Evolutionary conservation across 331 rosid species (phyloP).

Genomic region (Spiraea crenata): DNA sequence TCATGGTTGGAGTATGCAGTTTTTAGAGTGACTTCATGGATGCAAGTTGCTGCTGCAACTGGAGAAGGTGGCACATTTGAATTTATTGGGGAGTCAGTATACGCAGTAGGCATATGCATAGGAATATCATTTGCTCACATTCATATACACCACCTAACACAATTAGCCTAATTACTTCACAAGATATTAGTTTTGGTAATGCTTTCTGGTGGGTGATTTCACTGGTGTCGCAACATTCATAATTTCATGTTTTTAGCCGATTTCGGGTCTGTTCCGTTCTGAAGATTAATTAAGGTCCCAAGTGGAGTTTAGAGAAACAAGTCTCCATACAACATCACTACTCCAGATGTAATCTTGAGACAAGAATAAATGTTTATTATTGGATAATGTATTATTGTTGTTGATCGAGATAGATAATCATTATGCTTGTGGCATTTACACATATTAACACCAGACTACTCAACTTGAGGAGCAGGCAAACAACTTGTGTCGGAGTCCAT

Average conservation of each 20-base stretch:
- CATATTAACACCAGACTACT: too few species aligned
- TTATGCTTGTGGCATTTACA: background rate
- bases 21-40: too few species aligned
- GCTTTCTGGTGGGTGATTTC: constrained; percentile 4
- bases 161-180: background rate
- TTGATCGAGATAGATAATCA: background rate
- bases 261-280: background rate
- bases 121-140: background rate
- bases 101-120: background rate
- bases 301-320: too few species aligned
- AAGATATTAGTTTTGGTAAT: background rate
- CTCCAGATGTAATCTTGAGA: background rate
- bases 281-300: background rate
- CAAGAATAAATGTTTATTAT: too few species aligned
- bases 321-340: too few species aligned
- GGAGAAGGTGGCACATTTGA: background rate
- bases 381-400: too few species aligned
- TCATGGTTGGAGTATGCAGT: too few species aligned
- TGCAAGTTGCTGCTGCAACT: too few species aligned
- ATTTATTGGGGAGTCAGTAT: background rate
- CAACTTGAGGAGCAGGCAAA: background rate
- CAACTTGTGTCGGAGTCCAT: background rate
- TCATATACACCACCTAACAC: background rate
- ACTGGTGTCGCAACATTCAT: background rate
- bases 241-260: background rate